These are phyloP conservation scores for Tuber indicum DNA, from an alignment of 495 filamentous ascomycete genomes.

Conservation along the genomic window DNA sequence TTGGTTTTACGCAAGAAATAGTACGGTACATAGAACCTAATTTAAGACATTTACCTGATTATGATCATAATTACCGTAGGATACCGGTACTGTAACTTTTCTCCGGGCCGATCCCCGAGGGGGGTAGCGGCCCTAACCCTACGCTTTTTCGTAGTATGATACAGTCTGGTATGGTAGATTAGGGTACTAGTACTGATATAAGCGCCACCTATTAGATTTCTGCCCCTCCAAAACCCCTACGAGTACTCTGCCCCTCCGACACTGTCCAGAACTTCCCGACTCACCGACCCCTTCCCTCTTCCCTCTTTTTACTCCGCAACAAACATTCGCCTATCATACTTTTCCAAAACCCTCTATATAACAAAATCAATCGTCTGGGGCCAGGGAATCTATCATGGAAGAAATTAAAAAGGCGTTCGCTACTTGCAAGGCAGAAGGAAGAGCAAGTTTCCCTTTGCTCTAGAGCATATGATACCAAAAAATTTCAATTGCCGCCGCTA, in stretches of 20 bases:
- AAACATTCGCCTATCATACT: background rate
- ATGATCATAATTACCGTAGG: too few species aligned
- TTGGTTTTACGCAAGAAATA: background rate
- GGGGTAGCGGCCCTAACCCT: constrained; percentile 13
- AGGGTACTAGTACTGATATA: too few species aligned
- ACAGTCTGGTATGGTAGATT: background rate
- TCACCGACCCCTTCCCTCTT: background rate
- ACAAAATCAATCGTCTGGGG: background rate
- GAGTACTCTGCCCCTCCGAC: constrained; percentile 19
- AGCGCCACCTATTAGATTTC: background rate
- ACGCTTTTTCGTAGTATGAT: background rate
- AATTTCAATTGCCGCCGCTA: constrained; percentile 28
- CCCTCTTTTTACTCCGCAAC: background rate
- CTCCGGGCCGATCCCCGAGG: background rate
- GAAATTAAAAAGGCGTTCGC: constrained; percentile 78
- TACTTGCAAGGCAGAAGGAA: constrained; percentile 69
- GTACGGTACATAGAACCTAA: too few species aligned
- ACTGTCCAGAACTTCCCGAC: background rate
- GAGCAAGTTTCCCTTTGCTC: constrained; percentile 48
- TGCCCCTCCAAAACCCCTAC: constrained; percentile 20
- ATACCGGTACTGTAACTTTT: background rate
- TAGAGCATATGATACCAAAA: constrained; percentile 24
- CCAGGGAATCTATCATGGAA: constrained; percentile 49
- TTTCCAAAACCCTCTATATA: background rate
- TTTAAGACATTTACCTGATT: background rate